Evolutionary conservation across 192 early-diverging fungal species (phyloP), one percentile per base, ranked within the genome.

Genomic region (Coemansia sp.): DNA sequence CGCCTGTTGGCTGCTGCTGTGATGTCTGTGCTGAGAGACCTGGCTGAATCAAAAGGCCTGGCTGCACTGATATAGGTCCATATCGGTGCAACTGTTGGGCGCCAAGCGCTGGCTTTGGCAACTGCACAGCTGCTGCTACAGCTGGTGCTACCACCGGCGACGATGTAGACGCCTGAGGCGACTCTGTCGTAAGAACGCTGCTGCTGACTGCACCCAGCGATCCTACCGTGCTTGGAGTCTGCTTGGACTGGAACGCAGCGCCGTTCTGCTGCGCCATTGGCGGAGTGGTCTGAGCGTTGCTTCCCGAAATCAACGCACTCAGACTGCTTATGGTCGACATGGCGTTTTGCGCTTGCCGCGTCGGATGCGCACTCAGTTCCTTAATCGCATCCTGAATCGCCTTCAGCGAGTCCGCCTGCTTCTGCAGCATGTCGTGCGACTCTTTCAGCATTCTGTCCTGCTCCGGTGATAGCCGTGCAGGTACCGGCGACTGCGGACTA

Each of bases 361-460:
- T 34, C 11, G 60, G 53, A 3, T 53, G 37, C 18, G 58, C 28
- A 0, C 52, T 58, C 48, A 73, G 34, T 47, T 70, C 62, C 11
- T 61, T 66, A 34, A 79, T 18, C 56, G 66, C 59, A 5, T 62
- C 56, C 25, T 64, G 63, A 4, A 79, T 61, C 20, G 28, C 46
- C 20, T 55, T 25, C 18, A 79, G 57, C 56, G 64, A 28, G 3
- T 63, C 64, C 31, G 50, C 58, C 28, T 79, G 71, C 57, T 58
- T 62, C 37, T 52, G 50, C 40, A 79, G 58, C 76, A 79, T 73
- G 8, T 40, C 54, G 64, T 70, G 76, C 5, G 76, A 70, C 42
- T 79, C 67, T 34, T 64, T 66, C 6, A 79, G 58, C 56, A 61
- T 50, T n/a, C 5, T 54, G 18, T 52, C 71, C 54, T 79, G 76